A percentile compares a stretch with the other conserved stretches of the same genome.
Conservation (phyloP, 495 filamentous ascomycete genomes). For the Lentithecium fluviatile region DNA sequence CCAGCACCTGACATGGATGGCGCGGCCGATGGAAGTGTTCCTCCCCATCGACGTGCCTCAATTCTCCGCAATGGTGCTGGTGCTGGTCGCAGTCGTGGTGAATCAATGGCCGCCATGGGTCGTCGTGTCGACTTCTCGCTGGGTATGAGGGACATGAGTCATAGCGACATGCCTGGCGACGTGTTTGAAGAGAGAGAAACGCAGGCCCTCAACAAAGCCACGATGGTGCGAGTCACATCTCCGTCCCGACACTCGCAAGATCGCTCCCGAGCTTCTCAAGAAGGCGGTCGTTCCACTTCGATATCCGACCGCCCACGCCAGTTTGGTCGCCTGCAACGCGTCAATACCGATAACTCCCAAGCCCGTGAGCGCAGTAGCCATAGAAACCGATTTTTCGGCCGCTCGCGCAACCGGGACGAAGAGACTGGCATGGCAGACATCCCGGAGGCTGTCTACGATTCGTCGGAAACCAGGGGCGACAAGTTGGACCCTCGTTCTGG, state of each 20-base stretch:
- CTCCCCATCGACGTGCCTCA: constrained; percentile 44
- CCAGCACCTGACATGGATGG: constrained; percentile 5
- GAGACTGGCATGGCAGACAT: constrained; percentile 43
- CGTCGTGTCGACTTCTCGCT: constrained; percentile 75
- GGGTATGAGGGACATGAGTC: constrained; percentile 61
- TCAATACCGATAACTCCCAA: constrained; percentile 32
- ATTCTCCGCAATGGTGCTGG: constrained; percentile 53
- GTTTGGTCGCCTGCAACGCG: constrained; percentile 31
- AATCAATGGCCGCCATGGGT: constrained; percentile 54
- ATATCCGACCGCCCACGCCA: constrained; percentile 16
- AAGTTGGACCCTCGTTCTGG: constrained; percentile 42
- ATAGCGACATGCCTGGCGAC: constrained; percentile 65
- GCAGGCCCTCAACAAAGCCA: constrained; percentile 22
- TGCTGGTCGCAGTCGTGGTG: constrained; percentile 54
- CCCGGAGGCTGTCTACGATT: constrained; percentile 33
- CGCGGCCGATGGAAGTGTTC: background rate
- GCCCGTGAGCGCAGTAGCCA: constrained; percentile 31
- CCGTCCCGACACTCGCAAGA: constrained; percentile 34
- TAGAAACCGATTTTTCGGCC: constrained; percentile 46
- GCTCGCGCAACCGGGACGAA: constrained; percentile 35
- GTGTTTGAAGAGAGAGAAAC: constrained; percentile 57
- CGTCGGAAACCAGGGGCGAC: constrained; percentile 12
- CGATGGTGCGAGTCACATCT: constrained; percentile 30
- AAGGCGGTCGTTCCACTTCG: constrained; percentile 37
- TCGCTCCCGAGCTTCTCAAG: constrained; percentile 27